Evolutionary conservation across 2,329 filamentous ascomycete genomes (phyloP).

Genomic region (Colletotrichum cereale): DNA sequence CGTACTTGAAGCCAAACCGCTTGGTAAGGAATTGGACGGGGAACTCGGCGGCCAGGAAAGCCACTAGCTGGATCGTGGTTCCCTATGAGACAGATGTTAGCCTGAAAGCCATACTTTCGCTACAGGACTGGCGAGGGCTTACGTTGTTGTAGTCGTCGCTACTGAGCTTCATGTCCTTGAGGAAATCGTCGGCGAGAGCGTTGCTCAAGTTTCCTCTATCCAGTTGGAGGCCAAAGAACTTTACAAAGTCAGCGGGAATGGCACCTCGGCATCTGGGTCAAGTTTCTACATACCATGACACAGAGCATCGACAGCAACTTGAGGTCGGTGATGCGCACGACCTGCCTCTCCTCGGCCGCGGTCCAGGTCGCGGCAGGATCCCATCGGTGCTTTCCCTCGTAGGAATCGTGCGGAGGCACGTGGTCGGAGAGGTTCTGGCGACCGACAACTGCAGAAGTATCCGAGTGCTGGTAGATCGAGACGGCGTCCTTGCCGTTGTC

Average conservation of each 20-base stretch:
- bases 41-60: slow-evolving; percentile 69
- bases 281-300: slow-evolving; percentile 53
- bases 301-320: slow-evolving; percentile 56
- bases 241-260: background rate
- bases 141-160: slow-evolving; percentile 69
- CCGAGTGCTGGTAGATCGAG: slow-evolving; percentile 44
- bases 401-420: slow-evolving; percentile 61
- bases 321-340: slow-evolving; percentile 65
- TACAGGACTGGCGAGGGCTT: background rate
- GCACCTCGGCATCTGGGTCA: too few relatives aligned
- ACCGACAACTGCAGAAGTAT: slow-evolving; percentile 50
- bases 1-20: slow-evolving; percentile 53
- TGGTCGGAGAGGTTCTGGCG: slow-evolving; percentile 52
- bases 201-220: slow-evolving; percentile 74
- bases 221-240: slow-evolving; percentile 73
- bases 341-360: slow-evolving; percentile 65
- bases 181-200: slow-evolving; percentile 72
- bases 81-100: slow-evolving; percentile 48
- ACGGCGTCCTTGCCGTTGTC: slow-evolving; percentile 41
- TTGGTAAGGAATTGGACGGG: slow-evolving; percentile 74
- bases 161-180: slow-evolving; percentile 63
- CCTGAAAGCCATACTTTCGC: too few relatives aligned
- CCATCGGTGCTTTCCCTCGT: slow-evolving; percentile 70
- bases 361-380: slow-evolving; percentile 70
- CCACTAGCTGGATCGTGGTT: slow-evolving; percentile 67